Base-by-base conservation (phyloP, 805 yeast species). In the Hanseniaspora osmophila region DNA sequence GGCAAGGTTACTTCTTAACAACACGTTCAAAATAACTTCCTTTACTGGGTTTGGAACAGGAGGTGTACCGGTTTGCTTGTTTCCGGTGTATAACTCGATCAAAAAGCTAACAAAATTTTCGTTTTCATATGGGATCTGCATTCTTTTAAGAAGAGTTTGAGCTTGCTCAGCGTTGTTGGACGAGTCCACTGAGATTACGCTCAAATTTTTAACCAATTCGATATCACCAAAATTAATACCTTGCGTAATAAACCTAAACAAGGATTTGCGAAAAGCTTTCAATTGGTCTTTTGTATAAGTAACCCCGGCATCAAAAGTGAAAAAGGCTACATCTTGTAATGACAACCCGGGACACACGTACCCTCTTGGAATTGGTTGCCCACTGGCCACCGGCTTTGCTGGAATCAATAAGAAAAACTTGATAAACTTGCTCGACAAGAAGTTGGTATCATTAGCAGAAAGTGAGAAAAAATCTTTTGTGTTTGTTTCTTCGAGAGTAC, bases 231-330 rank as follows among this genome's bases (percentile, higher is more conserved):
- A 66, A 0, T 73, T 74, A 47, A 63, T 51, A 44, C 73, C 62
- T 40, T 55, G 46, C 2, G 51, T 47, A 9, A 55, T 53, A 49
- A 62, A 58, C 15, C 57, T 53, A 29, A 66, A 55, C 1, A 74
- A 63, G 10, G 70, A 65, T 6, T 47, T 49, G 48, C 72, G 77
- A 42, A 64, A 67, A 6, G 47, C 52, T 1, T 62, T 50, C 38
- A 84, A 59, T 16, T 72, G 75, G 0, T 68, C 68, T 6, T 66
- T 63, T 44, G 73, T 73, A 54, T 74, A 78, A 0, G 73, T 59
- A 0, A 78, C 73, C 27, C 88, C 90, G 2, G 90, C 85, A 50
- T 74, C 74, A 45, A 69, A 70, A 0, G 85, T 80, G 52, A 85
- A 75, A 52, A 80, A 84, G 0, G 73, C 58, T 16, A 74, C 70